Evolutionary conservation across 164 flowering plant genomes (phyloP).

Genomic region (Vitis riparia): DNA sequence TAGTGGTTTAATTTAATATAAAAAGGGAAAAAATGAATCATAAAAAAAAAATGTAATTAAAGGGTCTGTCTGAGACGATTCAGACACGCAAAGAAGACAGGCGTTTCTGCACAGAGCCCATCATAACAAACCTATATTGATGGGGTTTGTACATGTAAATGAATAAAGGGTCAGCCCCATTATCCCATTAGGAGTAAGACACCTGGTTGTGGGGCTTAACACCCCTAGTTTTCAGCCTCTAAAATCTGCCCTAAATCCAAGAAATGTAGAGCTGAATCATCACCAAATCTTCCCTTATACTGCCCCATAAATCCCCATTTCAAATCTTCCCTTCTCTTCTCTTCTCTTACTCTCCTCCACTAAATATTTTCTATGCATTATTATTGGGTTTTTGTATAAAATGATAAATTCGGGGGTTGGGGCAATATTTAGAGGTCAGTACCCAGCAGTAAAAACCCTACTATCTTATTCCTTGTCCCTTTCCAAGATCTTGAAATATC

Average conservation of each 20-base stretch:
- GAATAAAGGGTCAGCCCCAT: not conserved
- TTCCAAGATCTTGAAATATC: constrained; percentile 18
- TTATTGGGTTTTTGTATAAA: too few relatives aligned
- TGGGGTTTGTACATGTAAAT: too few relatives aligned
- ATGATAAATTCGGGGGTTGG: too few relatives aligned
- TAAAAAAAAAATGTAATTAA: not conserved
- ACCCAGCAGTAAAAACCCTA: constrained; percentile 6
- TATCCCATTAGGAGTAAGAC: not conserved
- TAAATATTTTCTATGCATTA: too few relatives aligned
- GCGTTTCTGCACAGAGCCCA: constrained; percentile 17
- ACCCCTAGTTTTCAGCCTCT: not conserved
- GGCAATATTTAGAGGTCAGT: too few relatives aligned
- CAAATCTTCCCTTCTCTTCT: too few relatives aligned
- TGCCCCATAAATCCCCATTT: too few relatives aligned
- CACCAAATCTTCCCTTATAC: not conserved
- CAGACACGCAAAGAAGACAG: constrained; percentile 13
- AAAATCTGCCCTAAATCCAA: not conserved
- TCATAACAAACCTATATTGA: constrained; percentile 22
- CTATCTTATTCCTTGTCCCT: constrained; percentile 12
- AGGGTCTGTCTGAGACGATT: constrained; percentile 9
- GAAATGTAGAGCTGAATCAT: too few relatives aligned
- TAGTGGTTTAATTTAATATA: too few relatives aligned
- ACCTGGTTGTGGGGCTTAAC: not conserved
- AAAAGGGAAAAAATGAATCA: too few relatives aligned
- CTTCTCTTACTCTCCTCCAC: too few relatives aligned